A percentile compares a stretch with the other conserved stretches of the same genome.
Conservation (phyloP, 495 filamentous ascomycete species). For the Penicillium crystallinum region DNA sequence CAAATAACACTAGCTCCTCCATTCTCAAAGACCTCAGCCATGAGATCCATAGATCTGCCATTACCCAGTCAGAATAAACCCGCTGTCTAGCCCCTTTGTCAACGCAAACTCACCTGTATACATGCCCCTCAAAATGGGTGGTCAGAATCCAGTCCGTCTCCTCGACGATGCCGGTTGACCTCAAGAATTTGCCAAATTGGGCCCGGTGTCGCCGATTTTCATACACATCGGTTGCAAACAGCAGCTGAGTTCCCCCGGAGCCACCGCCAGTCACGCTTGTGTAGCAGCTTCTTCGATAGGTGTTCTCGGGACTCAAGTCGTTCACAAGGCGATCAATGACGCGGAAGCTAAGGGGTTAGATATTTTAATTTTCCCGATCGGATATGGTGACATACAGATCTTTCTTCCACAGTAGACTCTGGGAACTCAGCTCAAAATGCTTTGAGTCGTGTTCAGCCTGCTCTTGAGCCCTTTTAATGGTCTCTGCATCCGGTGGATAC, state of each 20-base stretch:
- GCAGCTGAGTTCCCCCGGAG: conserved; percentile 14
- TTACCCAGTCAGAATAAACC: not conserved
- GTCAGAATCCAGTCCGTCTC: conserved; percentile 28
- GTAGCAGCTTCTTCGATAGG: conserved; percentile 23
- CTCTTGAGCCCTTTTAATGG: not conserved
- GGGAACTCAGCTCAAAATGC: not conserved
- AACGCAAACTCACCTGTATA: not conserved
- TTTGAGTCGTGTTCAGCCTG: not conserved
- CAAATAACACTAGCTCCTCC: conserved; percentile 22
- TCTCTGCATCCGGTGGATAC: not conserved
- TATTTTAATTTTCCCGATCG: not conserved
- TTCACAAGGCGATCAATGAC: conserved; percentile 15
- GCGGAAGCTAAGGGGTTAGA: not conserved
- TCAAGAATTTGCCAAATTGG: conserved; percentile 16
- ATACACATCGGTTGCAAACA: conserved; percentile 21
- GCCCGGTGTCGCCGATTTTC: conserved; percentile 29
- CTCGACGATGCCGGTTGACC: conserved; percentile 9
- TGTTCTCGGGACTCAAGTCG: conserved; percentile 19
- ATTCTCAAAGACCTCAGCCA: conserved; percentile 14
- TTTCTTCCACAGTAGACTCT: not conserved
- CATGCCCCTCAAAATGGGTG: conserved; percentile 14
- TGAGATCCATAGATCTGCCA: conserved; percentile 18
- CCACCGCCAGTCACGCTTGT: conserved; percentile 29
- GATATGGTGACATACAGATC: not conserved
- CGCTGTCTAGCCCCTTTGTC: not conserved